Base-by-base conservation (phyloP, 2,329 filamentous ascomycete genomes). In the Tolypocladium inflatum region DNA sequence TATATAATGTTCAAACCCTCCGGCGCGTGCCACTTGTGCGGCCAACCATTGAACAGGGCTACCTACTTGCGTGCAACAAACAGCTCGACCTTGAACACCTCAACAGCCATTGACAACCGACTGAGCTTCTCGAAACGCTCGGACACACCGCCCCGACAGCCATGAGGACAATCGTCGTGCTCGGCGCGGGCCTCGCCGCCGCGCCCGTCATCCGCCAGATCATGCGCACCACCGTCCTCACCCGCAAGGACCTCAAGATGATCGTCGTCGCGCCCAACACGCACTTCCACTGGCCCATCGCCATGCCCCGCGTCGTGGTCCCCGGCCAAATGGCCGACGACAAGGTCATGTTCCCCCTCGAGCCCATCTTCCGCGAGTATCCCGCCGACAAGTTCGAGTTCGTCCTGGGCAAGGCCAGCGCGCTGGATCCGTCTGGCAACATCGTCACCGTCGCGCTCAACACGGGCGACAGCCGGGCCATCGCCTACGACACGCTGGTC, bases 401-500 rank as follows among this genome's bases (percentile, higher is more conserved):
- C 63, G 67, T 85, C 30, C 63, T 74, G 43, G 82, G 78, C 52
- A 72, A 71, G 41, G 82, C 82, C 48, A 68, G 73, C 15, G 62
- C 65, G 13, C 66, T 84, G 4, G 75, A 79, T 52, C 67, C 75
- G 0, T 67, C 67, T 3, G 60, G 60, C 52, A 79, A 78, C 60
- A 70, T 67, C 0, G 76, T 84, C 30, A 67, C 66, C 1, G 71
- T 83, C 17, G 62, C 68, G 26, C 67, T 71, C 38, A 70, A 68
- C 51, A 71, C 67, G 5, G 72, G 70, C 8, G 65, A 60, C 6
- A 63, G 64, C n/a, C 68, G 71, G 7, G 68, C 68, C 13, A 65
- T 83, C 57, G 59, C 60, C 23, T 86, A 85, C 64, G 75, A 83
- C 62, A 76, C 75, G 26, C 71, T 85, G 15, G 65, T 86, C 60